Conservation (phyloP, 2,329 filamentous ascomycete species). For the Shiraia bambusicola region DNA sequence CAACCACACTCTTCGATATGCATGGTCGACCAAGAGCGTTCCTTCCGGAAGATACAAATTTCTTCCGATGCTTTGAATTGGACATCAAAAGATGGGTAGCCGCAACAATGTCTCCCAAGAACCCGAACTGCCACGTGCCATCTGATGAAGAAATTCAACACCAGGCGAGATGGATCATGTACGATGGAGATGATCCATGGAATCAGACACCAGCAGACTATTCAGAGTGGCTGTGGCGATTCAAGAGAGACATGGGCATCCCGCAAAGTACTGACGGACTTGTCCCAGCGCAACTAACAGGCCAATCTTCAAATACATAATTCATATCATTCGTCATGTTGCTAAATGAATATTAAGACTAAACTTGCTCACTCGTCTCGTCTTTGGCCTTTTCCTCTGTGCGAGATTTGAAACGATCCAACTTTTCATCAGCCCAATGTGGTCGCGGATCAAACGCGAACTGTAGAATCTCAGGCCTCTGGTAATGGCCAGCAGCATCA, state of each 20-base stretch:
- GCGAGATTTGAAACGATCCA: slow-evolving; percentile 20
- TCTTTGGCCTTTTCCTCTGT: slow-evolving; percentile 14
- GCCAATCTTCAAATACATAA: neutral
- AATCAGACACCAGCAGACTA: slow-evolving; percentile 43
- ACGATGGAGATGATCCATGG: slow-evolving; percentile 38
- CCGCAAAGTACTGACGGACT: neutral
- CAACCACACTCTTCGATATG: slow-evolving; percentile 3
- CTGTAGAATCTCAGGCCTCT: slow-evolving; percentile 40
- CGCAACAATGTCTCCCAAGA: slow-evolving; percentile 25
- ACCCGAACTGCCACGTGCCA: slow-evolving; percentile 20
- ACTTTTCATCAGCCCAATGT: slow-evolving; percentile 38
- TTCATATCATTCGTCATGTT: neutral
- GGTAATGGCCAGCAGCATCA: slow-evolving; percentile 42
- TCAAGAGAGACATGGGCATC: slow-evolving; percentile 31
- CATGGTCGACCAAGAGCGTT: slow-evolving; percentile 6
- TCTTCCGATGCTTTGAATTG: slow-evolving; percentile 19
- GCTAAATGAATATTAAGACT: slow-evolving; percentile 5
- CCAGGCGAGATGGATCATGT: slow-evolving; percentile 38
- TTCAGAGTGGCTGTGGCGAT: slow-evolving; percentile 32
- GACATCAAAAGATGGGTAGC: slow-evolving; percentile 28
- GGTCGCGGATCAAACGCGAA: slow-evolving; percentile 33
- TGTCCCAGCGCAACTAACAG: neutral
- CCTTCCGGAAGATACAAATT: slow-evolving; percentile 19
- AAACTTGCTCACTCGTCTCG: slow-evolving; percentile 9
- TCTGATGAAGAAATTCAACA: slow-evolving; percentile 39